A percentile compares a stretch with the other conserved stretches of the same genome.
Conservation (phyloP, 2,329 filamentous ascomycete species). For the Nannizziopsis arthrosporioides region DNA sequence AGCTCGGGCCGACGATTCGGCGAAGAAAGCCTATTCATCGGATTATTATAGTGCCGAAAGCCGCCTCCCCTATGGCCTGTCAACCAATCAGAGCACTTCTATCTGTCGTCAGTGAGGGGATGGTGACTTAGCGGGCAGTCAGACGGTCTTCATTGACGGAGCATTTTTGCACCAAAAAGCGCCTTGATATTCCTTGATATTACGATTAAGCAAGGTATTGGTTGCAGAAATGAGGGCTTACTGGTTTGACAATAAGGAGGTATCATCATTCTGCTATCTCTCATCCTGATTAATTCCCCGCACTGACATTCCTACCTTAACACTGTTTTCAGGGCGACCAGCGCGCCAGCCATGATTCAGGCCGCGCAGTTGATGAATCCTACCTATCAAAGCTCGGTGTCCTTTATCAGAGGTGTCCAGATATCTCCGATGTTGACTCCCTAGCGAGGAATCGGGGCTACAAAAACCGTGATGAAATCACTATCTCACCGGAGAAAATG, state of each 20-base stretch:
- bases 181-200: background rate
- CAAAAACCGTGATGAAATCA: slow-evolving; percentile 90
- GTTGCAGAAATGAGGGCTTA: slow-evolving; percentile 52
- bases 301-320: slow-evolving; percentile 9
- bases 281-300: background rate
- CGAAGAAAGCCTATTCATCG: background rate
- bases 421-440: slow-evolving; percentile 55
- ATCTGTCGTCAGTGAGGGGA: slow-evolving; percentile 10
- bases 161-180: background rate
- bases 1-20: background rate
- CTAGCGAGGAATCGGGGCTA: slow-evolving; percentile 68
- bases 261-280: slow-evolving; percentile 24
- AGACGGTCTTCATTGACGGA: background rate
- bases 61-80: background rate
- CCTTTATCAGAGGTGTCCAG: slow-evolving; percentile 58
- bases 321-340: slow-evolving; percentile 64
- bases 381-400: slow-evolving; percentile 69
- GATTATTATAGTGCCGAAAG: slow-evolving; percentile 2
- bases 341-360: slow-evolving; percentile 78
- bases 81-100: background rate
- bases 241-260: slow-evolving; percentile 56
- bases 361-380: slow-evolving; percentile 51
- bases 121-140: background rate
- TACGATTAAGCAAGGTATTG: background rate
- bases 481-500: slow-evolving; percentile 74